These are phyloP conservation scores for Trapa incisa DNA, from an alignment of 345 rosid genomes.

Conservation along the genomic window DNA sequence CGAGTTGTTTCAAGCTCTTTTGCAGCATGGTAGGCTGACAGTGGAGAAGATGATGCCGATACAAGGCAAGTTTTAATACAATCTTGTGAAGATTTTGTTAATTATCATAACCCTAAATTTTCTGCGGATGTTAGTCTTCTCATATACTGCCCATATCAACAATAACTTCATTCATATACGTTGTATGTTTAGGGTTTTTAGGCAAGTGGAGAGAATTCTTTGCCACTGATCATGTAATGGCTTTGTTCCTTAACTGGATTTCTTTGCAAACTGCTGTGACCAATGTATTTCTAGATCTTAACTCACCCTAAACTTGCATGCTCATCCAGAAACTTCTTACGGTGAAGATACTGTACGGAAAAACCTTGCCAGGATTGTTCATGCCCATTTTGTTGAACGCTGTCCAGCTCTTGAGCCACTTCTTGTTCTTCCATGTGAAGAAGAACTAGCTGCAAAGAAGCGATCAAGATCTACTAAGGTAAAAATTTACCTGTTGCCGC, in stretches of 20 bases:
- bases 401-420: slow-evolving; percentile 70
- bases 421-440: slow-evolving; percentile 37
- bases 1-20: slow-evolving; percentile 57
- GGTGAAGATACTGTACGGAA: slow-evolving; percentile 31
- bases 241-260: background rate
- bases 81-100: background rate
- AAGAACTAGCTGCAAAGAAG: slow-evolving; percentile 33
- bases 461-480: slow-evolving; percentile 65
- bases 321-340: slow-evolving; percentile 17
- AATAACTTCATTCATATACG: background rate
- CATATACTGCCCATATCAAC: background rate
- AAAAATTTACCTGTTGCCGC: background rate
- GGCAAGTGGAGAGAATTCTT: background rate
- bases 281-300: background rate
- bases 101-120: background rate
- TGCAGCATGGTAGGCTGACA: slow-evolving; percentile 76
- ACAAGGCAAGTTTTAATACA: slow-evolving; percentile 2
- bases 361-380: slow-evolving; percentile 37
- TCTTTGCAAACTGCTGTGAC: background rate
- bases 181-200: background rate
- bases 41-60: slow-evolving; percentile 36
- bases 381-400: slow-evolving; percentile 59
- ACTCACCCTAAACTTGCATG: background rate
- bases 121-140: background rate
- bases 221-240: background rate